phyloP scores from a whole-genome alignment of 371 early-diverging fungal species.

The Blastocladiella emersonii region DNA sequence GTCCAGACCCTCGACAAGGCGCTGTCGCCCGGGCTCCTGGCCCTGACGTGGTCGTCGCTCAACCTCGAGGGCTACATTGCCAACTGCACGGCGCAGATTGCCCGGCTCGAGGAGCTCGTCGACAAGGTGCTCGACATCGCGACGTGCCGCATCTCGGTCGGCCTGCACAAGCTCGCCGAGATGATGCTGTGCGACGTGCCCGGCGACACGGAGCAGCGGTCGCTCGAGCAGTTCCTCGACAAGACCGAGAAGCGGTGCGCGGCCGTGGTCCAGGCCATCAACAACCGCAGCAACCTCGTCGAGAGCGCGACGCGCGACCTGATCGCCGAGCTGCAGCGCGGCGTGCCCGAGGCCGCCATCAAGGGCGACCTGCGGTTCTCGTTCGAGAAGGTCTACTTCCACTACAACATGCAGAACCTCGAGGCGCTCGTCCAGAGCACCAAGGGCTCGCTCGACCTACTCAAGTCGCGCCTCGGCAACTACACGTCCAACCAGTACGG shows the following conservation, averaged over 20 bases:
- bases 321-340: constrained; percentile 28
- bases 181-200: constrained; percentile 35
- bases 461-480: constrained; percentile 33
- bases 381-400: constrained; percentile 37
- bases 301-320: constrained; percentile 39
- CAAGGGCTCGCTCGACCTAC: constrained; percentile 36
- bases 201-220: constrained; percentile 39
- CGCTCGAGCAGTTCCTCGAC: constrained; percentile 37
- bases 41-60: constrained; percentile 40
- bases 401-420: constrained; percentile 37
- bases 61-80: constrained; percentile 34
- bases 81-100: constrained; percentile 25
- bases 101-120: constrained; percentile 34
- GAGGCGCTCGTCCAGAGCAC: constrained; percentile 42
- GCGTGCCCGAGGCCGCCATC: constrained; percentile 14
- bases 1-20: constrained; percentile 35
- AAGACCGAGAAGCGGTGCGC: constrained; percentile 32
- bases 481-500: constrained; percentile 37
- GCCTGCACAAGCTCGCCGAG: constrained; percentile 31
- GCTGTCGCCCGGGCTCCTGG: constrained; percentile 37
- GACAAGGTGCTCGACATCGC: constrained; percentile 39
- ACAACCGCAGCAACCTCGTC: constrained; percentile 34
- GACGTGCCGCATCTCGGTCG: constrained; percentile 33
- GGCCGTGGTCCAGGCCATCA: constrained; percentile 26
- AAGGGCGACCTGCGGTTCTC: constrained; percentile 29